These are phyloP conservation scores for Fraxinus floribunda DNA, from an alignment of 305 asterid genomes.

Conservation along the genomic window DNA sequence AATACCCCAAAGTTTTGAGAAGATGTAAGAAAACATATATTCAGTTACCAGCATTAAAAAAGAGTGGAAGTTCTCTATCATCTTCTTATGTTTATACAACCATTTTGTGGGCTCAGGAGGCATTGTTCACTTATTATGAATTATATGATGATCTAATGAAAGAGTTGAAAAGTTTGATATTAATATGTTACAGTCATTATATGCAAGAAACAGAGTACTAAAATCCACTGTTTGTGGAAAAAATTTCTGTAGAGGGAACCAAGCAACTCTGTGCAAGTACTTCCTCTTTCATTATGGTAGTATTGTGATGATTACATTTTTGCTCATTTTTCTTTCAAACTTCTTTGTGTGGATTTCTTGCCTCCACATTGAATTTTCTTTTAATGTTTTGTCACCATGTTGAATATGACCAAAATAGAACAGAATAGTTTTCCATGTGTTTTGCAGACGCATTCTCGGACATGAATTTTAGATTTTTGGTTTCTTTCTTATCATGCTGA, in stretches of 20 bases:
- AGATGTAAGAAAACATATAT: conserved; percentile 54
- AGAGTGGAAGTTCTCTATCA: conserved; percentile 1
- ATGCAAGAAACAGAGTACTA: neutral
- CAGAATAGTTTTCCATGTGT: neutral
- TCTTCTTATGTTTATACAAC: neutral
- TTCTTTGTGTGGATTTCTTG: neutral
- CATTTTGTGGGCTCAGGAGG: neutral
- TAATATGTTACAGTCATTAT: neutral
- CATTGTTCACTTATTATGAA: neutral
- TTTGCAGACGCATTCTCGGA: neutral
- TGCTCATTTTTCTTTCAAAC: neutral
- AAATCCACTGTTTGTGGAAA: neutral
- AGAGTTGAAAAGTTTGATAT: neutral
- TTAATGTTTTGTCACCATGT: neutral
- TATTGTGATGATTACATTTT: neutral
- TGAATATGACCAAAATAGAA: neutral
- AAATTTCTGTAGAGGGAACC: neutral
- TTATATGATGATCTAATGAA: neutral
- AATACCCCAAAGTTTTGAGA: conserved; percentile 72
- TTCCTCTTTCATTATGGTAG: neutral
- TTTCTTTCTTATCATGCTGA: neutral
- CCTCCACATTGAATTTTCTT: neutral
- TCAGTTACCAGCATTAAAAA: neutral
- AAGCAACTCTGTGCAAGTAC: neutral
- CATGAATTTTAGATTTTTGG: neutral